These are phyloP conservation scores for Spinacia oleracea DNA, from an alignment of 179 eudicot species.

Conservation along the genomic window DNA sequence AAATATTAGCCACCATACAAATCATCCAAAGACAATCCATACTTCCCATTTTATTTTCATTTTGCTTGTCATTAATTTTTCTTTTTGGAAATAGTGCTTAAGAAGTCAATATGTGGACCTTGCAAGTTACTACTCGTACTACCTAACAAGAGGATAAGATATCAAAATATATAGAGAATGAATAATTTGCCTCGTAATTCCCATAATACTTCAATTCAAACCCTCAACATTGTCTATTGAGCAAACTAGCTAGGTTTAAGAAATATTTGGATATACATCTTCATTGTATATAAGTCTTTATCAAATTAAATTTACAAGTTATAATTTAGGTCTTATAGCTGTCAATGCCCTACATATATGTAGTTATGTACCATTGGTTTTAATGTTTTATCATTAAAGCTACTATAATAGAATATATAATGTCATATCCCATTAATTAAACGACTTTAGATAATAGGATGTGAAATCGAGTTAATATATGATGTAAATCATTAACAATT, in stretches of 20 bases:
- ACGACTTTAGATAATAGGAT: not conserved
- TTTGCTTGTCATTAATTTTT: not conserved
- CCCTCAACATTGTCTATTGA: not conserved
- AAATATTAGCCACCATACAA: not conserved
- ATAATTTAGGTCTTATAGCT: not conserved
- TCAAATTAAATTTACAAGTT: not conserved
- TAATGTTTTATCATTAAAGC: not conserved
- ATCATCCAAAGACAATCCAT: not conserved
- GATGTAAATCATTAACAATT: no score
- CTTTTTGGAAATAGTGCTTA: not conserved
- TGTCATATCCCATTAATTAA: not conserved
- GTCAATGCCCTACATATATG: constrained; percentile 3
- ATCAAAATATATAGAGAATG: not conserved
- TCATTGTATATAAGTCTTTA: not conserved
- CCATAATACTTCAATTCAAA: not conserved
- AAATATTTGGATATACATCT: not conserved
- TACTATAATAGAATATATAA: not conserved
- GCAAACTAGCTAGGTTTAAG: not conserved
- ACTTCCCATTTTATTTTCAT: not conserved
- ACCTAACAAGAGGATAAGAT: constrained; percentile 7
- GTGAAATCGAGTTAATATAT: not conserved
- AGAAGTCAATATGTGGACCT: constrained; percentile 12
- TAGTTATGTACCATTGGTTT: not conserved
- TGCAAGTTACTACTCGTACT: not conserved
- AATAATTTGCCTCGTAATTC: constrained; percentile 12